Conservation (phyloP, 1,139 yeast species). For the Geotrichum reessii region DNA sequence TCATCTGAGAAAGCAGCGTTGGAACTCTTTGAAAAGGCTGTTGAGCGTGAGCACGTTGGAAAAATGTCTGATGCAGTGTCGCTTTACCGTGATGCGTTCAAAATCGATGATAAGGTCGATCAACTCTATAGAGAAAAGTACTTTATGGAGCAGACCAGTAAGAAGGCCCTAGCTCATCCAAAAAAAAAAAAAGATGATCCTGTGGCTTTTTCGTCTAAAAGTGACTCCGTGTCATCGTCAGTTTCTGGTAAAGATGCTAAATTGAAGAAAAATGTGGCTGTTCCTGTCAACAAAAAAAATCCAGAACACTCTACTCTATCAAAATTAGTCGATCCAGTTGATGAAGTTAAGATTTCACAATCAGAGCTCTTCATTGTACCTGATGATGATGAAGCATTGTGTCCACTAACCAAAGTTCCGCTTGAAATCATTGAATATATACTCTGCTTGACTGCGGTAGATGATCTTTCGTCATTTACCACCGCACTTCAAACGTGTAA, state of each 20-base stretch:
- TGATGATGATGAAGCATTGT: conserved; percentile 42
- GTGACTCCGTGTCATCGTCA: not conserved
- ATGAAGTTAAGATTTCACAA: conserved; percentile 36
- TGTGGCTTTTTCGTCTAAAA: not conserved
- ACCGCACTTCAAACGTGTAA: conserved; percentile 58
- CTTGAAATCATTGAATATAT: conserved; percentile 58
- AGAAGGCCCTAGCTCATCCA: not conserved
- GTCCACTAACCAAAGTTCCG: conserved; percentile 56
- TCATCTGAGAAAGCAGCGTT: conserved; percentile 42
- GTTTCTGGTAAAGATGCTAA: not conserved
- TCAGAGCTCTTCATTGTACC: conserved; percentile 37
- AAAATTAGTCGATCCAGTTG: conserved; percentile 15
- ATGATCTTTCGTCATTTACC: conserved; percentile 60
- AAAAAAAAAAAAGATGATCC: not conserved
- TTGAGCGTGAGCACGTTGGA: conserved; percentile 67
- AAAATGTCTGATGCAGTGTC: conserved; percentile 74
- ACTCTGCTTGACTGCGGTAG: conserved; percentile 47
- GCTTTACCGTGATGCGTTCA: conserved; percentile 66
- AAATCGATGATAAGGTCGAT: conserved; percentile 54
- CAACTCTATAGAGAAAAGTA: conserved; percentile 53
- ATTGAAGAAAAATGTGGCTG: not conserved
- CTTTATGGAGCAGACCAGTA: conserved; percentile 20
- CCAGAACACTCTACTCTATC: not conserved
- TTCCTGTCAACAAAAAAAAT: not conserved
- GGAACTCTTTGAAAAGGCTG: conserved; percentile 60